Evolutionary conservation across 1,139 yeast genomes (phyloP), one percentile per base, ranked within the genome.

Genomic region (Wickerhamiella pararugosa): DNA sequence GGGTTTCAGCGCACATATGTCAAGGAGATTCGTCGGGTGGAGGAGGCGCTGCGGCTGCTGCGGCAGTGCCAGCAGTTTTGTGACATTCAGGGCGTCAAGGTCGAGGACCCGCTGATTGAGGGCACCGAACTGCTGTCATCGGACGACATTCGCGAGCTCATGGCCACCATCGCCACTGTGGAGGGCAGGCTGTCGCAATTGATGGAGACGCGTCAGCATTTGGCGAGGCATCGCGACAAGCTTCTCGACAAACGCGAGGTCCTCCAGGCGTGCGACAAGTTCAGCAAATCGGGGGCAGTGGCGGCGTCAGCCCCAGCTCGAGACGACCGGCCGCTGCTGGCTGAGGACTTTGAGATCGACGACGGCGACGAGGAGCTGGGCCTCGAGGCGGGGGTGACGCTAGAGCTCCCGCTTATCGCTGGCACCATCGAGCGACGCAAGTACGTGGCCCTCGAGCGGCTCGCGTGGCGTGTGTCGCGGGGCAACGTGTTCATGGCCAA

Each of bases 381-480:
- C 7, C 30, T 36, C 15, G 43, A 38, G n/a, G 32, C 41, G 15
- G 43, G 30, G 31, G 38, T 25, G 5, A 7, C 30, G 9, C 58
- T 63, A 46, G 65, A 67, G 47, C 67, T 70, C 26, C 72, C 67
- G 44, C 83, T 81, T 52, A 77, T 87, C 34, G 70, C 92, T 26
- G 98, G 98, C 52, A 83, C 84, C 7, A 79, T 92, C 41, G 73
- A 76, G 47, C 73, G 92, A 46, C 73, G 71, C 26, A 81, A 81
- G 56, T 75, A 79, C 42, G 66, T 69, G 39, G 70, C 81, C 4
- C 66, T 90, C 51, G 94, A 86, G 58, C 82, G 84, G 53, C 84
- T 92, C 43, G 68, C 92, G 50, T 90, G 97, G 97, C 74, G 98
- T 63, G 77, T 78, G 2, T 69, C 90, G 52, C 76, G 96, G 61